These are phyloP conservation scores for Aphanomyces invadans DNA, from an alignment of 352 stramenopile genomes.

Conservation along the genomic window DNA sequence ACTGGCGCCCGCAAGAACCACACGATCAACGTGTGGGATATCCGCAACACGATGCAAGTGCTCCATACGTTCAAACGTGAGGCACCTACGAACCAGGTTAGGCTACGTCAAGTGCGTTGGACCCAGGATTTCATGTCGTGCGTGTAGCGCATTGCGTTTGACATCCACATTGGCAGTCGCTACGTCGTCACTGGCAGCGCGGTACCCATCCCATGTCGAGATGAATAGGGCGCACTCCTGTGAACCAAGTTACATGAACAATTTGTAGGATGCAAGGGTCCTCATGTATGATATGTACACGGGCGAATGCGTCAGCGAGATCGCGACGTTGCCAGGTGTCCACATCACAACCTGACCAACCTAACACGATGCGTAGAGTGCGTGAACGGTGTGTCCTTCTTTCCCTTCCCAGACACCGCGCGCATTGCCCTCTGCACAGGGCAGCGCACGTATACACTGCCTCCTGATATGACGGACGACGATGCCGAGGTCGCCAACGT, in stretches of 20 bases:
- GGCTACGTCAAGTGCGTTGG: too few relatives aligned
- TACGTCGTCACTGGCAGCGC: constrained; percentile 54
- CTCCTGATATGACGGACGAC: constrained; percentile 45
- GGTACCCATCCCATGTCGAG: constrained; percentile 20
- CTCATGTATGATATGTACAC: constrained; percentile 37
- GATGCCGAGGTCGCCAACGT: constrained; percentile 27
- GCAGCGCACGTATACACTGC: constrained; percentile 58
- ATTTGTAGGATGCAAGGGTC: constrained; percentile 38
- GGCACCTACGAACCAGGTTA: constrained; percentile 60
- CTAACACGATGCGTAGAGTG: constrained; percentile 30
- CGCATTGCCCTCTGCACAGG: constrained; percentile 51
- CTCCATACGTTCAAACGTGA: constrained; percentile 50
- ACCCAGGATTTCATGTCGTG: background rate
- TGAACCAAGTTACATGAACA: too few relatives aligned
- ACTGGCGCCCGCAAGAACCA: constrained; percentile 61
- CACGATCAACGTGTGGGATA: constrained; percentile 81
- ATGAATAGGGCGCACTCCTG: too few relatives aligned
- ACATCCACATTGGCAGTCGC: constrained; percentile 50
- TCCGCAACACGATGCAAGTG: constrained; percentile 60
- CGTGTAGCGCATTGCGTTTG: constrained; percentile 51
- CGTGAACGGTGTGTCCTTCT: constrained; percentile 71
- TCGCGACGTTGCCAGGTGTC: constrained; percentile 1
- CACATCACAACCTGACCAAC: background rate
- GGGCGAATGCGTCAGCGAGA: constrained; percentile 30
- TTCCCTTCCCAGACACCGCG: constrained; percentile 40